Percentiles rank a stretch among this genome's conserved stretches.
Conservation (phyloP, 2,329 filamentous ascomycete genomes). For the Hypoxylon sp. region DNA sequence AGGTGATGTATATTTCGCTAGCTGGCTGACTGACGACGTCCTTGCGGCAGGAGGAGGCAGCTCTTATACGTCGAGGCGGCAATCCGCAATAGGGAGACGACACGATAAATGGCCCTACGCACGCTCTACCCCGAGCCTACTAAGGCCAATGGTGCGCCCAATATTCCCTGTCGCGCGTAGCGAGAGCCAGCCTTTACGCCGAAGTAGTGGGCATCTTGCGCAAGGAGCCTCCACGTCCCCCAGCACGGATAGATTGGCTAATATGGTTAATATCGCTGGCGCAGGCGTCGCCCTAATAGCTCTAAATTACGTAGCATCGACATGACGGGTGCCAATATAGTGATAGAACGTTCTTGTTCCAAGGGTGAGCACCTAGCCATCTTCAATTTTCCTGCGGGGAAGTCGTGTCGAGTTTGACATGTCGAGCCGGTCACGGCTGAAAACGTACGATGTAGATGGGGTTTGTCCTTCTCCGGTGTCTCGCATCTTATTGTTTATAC, state of each 20-base stretch:
- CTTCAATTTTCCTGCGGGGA: background rate
- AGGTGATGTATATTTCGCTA: slow-evolving; percentile 13
- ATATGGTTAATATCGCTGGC: slow-evolving; percentile 37
- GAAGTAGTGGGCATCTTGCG: slow-evolving; percentile 15
- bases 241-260: slow-evolving; percentile 34
- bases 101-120: slow-evolving; percentile 15
- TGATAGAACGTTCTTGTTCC: background rate
- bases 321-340: slow-evolving; percentile 10
- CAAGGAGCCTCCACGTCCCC: slow-evolving; percentile 12
- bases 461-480: background rate
- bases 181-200: slow-evolving; percentile 14
- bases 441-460: background rate
- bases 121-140: background rate
- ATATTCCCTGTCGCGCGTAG: slow-evolving; percentile 24
- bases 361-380: background rate
- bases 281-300: background rate
- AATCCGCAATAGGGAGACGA: background rate
- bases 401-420: background rate
- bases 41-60: slow-evolving; percentile 7
- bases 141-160: slow-evolving; percentile 15
- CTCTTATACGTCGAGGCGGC: slow-evolving; percentile 20
- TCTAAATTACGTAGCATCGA: slow-evolving; percentile 17
- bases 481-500: background rate
- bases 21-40: slow-evolving; percentile 10
- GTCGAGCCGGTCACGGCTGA: background rate